Evolutionary conservation across 208 protist species (phyloP), one percentile per base, ranked within the genome.

Genomic region (Acanthamoeba healyi): DNA sequence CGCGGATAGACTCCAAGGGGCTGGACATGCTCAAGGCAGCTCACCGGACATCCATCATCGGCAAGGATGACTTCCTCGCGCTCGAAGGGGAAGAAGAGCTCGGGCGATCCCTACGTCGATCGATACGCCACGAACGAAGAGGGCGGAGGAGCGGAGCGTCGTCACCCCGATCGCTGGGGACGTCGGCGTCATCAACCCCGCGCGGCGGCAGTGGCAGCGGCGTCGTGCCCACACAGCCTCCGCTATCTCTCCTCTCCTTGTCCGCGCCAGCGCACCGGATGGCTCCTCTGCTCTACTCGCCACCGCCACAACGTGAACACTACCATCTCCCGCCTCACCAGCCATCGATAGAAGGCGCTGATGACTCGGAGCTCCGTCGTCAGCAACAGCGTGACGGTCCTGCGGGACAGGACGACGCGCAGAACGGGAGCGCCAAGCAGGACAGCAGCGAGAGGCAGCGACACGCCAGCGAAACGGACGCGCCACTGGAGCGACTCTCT

Each of bases 21-120:
- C 58, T 87, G 15, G 79, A 87, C 46, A 54, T 87, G 42, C 79
- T 87, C 79, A 54, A 58, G 49, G 79, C 79, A 10, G 79, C 79
- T 6, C 42, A 61, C 22, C 26, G 49, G n/a, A 29, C 49, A 40
- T 87, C 79, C 40, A 61, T 87, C 44, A 38, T 87, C n/a, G 79
- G 79, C 32, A 87, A 79, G 58, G 70, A 79, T 17, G 70, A 79
- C 26, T 38, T 79, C 38, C 70, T 79, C 32, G 36, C 70, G 6
- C 32, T 38, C 19, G 70, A 79, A 79, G 70, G 36, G 19, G 70
- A 79, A 44, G 7, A 44, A 32, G 70, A 79, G 36, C 70, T 79
- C 22, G 36, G 70, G 6, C 70, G 70, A 10, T 79, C 70, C 17
- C 70, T 79, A 10, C 70, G 70, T 5, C 32, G 70, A 17, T 79